Base-by-base conservation (phyloP, 805 yeast genomes). In the Candida tammaniensis region DNA sequence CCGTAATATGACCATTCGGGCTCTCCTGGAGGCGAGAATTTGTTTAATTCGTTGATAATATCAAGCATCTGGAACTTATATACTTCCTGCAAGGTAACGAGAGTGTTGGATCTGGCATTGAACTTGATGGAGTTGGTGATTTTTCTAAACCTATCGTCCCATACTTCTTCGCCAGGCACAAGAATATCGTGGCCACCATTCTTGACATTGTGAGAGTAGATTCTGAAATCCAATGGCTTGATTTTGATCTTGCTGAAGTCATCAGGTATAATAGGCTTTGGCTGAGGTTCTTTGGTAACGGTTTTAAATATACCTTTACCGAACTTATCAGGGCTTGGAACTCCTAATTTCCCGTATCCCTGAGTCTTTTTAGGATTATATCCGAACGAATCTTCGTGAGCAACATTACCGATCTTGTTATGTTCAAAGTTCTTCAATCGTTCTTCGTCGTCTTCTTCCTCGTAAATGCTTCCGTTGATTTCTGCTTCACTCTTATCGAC, bases 61-160 rank as follows among this genome's bases (percentile, higher is more conserved):
- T 62, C 68, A 15, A 46, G 35, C 35, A 61, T 44, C 39, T 64
- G 69, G 38, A 58, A 49, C 40, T 55, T 51, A 31, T 64, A 54
- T 15, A 58, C 69, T 38, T 63, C 68, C 42, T 64, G 70, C 21
- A 64, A 47, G 46, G 72, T 35, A 47, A 49, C 71, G n/a, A 74
- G 59, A 2, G 51, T 47, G 40, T 56, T 56, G 3, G 34, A 19
- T 7, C 29, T 34, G 9, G 50, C 28, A 37, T 59, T 50, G 33
- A 51, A 48, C 31, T 65, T 49, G n/a, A 60, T 51, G 10, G 57
- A 47, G 24, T 45, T 52, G 30, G 41, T 35, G 7, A 33, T 36
- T 9, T 46, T 42, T 18, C 42, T 41, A 22, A 36, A 38, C 14
- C 66, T 36, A 11, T 43, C 35, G 1, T 28, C 25, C 66, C 66